These are phyloP conservation scores for Camellia granthamiana DNA, from an alignment of 148 eudicot species.

Conservation along the genomic window DNA sequence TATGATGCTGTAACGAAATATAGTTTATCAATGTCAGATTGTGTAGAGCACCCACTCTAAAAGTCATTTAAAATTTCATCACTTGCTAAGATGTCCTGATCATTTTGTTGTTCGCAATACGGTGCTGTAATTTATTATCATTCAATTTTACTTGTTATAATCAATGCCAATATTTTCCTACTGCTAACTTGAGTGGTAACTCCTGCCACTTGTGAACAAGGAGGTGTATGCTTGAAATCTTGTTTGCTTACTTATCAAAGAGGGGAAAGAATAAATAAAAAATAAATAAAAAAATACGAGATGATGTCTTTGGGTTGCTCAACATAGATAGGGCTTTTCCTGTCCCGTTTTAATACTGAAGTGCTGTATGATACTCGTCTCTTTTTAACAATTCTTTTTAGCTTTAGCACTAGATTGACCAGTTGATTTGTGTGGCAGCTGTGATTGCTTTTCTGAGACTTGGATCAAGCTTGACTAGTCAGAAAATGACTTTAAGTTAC, in stretches of 20 bases:
- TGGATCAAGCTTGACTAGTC: too few relatives aligned
- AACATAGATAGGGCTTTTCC: not conserved
- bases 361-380: too few relatives aligned
- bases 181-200: not conserved
- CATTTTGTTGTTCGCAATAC: not conserved
- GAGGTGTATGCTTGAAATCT: not conserved
- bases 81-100: not conserved
- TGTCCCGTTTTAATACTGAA: not conserved
- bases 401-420: too few relatives aligned
- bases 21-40: not conserved
- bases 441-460: too few relatives aligned
- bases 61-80: not conserved
- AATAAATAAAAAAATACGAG: not conserved
- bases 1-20: not conserved
- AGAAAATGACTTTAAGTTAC: too few relatives aligned
- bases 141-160: not conserved
- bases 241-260: not conserved
- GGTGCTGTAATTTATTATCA: too few relatives aligned
- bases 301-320: conserved; percentile 11
- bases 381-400: too few relatives aligned
- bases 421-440: too few relatives aligned
- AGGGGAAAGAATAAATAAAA: not conserved
- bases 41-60: not conserved
- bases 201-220: not conserved
- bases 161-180: not conserved